Base-by-base conservation (phyloP, 768 basidiomycete species). In the Arthromyces matolae region DNA sequence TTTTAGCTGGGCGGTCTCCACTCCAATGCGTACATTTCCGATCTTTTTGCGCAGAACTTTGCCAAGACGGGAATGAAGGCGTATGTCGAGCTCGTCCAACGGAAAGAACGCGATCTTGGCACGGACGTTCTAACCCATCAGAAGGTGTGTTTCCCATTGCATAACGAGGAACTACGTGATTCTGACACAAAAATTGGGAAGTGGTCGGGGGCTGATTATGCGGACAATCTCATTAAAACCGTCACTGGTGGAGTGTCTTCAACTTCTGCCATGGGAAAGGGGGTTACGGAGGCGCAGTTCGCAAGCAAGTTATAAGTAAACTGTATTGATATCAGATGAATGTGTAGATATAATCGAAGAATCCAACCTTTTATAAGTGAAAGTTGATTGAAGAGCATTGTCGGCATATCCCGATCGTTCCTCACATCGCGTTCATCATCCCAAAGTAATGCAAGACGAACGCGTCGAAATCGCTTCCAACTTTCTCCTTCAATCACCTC, bases 61-160 rank as follows among this genome's bases (percentile, higher is more conserved):
- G 86, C 92, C 29, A 86, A 84, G 67, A 94, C 95, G 53, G 96
- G 95, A 33, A 99, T 99, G 96, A 93, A 97, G 67, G 96, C 96
- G 2, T 99, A 98, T 63, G 94, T 97, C 53, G 91, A 94, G 70
- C 72, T 98, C 49, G 75, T 99, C 45, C 96, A 99, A 67, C 76
- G 89, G 23, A 86, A 81, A 64, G 96, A 99, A 64, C 80, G 93
- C 41, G 93, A 97, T 57, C 78, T 96, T 43, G 93, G 86, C 40
- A 93, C 89, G 52, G 96, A 99, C 61, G 95, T 98, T 20, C 82
- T 98, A 56, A 97, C 93, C 6, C 96, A 99, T 65, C 96, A 99
- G 67, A 94, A 85, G 80, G 90, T 90, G 59, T 29, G 79, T 56
- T 14, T 24, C 35, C n/a, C 29, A 31, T 18, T 5, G 24, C 18